Percentiles rank a stretch among this genome's conserved stretches.
These are phyloP conservation scores for Fusarium sacchari DNA, from an alignment of 2,329 filamentous ascomycete genomes.

Conservation along the genomic window DNA sequence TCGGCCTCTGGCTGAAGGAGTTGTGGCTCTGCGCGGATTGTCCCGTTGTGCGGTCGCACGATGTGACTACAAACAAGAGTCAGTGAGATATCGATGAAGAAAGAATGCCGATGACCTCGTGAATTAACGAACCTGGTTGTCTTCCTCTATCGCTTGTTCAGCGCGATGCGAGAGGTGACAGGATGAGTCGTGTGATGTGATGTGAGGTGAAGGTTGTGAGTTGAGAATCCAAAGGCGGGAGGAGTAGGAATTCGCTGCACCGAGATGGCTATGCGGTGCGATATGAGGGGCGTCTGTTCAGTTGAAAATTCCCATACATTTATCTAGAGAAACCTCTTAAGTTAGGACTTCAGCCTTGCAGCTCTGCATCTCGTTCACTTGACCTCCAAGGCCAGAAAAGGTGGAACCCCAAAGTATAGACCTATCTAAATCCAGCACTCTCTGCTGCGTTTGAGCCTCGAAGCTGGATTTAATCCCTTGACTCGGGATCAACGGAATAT, in stretches of 20 bases:
- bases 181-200: background rate
- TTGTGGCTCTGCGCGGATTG: accelerated
- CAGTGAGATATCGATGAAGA: accelerated
- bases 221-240: accelerated
- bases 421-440: background rate
- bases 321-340: accelerated
- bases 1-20: accelerated
- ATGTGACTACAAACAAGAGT: accelerated
- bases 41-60: background rate
- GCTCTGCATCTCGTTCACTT: background rate
- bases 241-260: accelerated
- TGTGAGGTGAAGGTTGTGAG: background rate
- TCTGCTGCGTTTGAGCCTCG: accelerated
- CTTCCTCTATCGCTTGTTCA: background rate
- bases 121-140: accelerated
- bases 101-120: accelerated
- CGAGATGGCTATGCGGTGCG: accelerated
- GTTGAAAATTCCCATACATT: accelerated
- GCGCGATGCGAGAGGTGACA: background rate
- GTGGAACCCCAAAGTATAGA: background rate
- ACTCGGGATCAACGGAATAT: background rate
- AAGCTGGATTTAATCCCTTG: background rate
- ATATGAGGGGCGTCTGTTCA: background rate
- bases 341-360: background rate
- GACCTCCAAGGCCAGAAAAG: background rate